phyloP scores from a whole-genome alignment of 192 early-diverging fungal genomes.

The Umbelopsis sp. region DNA sequence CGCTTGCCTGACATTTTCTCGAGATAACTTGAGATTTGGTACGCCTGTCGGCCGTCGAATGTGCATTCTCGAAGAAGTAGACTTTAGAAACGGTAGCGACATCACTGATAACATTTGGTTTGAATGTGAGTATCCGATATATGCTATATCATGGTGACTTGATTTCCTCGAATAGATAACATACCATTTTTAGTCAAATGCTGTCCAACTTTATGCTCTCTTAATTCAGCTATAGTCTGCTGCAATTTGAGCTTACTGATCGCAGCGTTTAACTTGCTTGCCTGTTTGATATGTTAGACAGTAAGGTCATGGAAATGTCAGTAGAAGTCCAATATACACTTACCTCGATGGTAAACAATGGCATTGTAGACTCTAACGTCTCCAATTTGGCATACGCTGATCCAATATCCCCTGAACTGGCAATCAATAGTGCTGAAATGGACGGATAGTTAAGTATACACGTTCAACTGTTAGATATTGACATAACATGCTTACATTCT shows the following conservation, averaged over 20 bases:
- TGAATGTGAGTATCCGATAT: no score
- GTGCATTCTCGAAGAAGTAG: background rate
- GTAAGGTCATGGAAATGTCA: no score
- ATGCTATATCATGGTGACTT: background rate
- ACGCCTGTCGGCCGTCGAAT: background rate
- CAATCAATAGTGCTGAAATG: background rate
- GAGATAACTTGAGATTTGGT: background rate
- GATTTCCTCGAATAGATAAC: background rate
- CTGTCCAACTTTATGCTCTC: constrained; percentile 17
- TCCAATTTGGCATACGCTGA: background rate
- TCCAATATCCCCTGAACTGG: background rate
- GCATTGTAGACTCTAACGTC: background rate
- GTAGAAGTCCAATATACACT: no score
- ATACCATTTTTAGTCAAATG: constrained; percentile 16
- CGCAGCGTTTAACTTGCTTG: background rate
- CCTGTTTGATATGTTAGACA: background rate
- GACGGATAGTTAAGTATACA: background rate
- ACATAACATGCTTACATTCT: background rate
- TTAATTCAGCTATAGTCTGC: background rate
- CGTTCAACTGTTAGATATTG: background rate
- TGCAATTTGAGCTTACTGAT: constrained; percentile 3
- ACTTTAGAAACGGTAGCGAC: background rate
- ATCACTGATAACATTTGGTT: background rate
- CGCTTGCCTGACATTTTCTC: constrained; percentile 13
- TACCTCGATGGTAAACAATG: background rate